Evolutionary conservation across 108 stramenopile species (phyloP), one percentile per base, ranked within the genome.

Genomic region (Parmales sp.): DNA sequence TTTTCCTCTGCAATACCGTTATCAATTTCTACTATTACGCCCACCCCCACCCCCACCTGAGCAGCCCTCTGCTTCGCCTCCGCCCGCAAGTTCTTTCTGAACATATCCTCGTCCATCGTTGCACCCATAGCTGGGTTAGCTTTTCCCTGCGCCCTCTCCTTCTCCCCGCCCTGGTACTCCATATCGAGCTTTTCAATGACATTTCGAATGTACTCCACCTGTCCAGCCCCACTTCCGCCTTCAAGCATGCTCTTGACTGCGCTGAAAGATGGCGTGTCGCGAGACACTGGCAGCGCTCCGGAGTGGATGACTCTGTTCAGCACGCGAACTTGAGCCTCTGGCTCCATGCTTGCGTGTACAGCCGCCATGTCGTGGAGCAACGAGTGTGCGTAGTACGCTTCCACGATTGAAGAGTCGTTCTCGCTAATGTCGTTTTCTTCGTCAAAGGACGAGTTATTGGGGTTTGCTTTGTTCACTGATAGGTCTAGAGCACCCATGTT

Each of bases 401-500:
- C 69, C 36, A 37, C 51, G 16, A 60, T 18, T 7, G 29, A 34
- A 4, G 23, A 45, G 44, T 31, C 23, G 29, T 34, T 64, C 29
- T 26, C 63, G 11, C 1, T 37, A 9, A 6, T 51, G 18, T 19
- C 43, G 3, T 39, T 29, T 6, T 41, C 66, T 6, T 25, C 66
- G 44, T 29, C 66, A 9, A n/a, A 51, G 16, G 38, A 38, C 1
- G 22, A 20, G 31, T 69, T 29, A 28, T 39, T 28, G 26, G 31
- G 16, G 28, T 68, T 22, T 37, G 49, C 37, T 20, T 38, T 19
- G 25, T 28, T 28, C 63, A 26, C 4, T 5, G 66, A 43, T 38
- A 72, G 22, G 67, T 82, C 80, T n/a, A 82, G 79, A 13, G 81
- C 78, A 4, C 81, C 81, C 81, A 82, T 80, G 74, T 82, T 82